Evolutionary conservation across 2,329 filamentous ascomycete genomes (phyloP).

Genomic region (Cladophialophora chaetospira): DNA sequence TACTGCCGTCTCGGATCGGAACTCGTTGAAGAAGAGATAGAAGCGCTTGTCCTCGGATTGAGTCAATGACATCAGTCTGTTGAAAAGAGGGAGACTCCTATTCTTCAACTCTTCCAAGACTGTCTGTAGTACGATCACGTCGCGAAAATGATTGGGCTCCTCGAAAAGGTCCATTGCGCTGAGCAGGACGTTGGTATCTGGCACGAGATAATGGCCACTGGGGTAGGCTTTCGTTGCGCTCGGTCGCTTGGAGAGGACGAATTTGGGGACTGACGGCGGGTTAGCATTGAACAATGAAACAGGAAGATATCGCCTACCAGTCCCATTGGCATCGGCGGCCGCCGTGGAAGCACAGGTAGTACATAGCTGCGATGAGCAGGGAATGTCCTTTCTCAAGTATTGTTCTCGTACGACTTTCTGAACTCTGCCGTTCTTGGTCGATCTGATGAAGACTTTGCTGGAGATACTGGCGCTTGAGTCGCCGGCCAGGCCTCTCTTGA

Average conservation of each 20-base stretch:
- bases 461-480: conserved; percentile 72
- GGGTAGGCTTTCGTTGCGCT: conserved; percentile 80
- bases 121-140: conserved; percentile 94
- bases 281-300: too few species aligned
- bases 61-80: conserved; percentile 83
- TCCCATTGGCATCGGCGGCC: conserved; percentile 75
- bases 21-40: conserved; percentile 99
- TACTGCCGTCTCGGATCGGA: conserved; percentile 87
- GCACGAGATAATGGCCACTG: conserved; percentile 88
- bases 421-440: conserved; percentile 92
- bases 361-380: conserved; percentile 92
- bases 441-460: conserved; percentile 93
- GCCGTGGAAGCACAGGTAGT: conserved; percentile 71
- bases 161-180: conserved; percentile 98
- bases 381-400: conserved; percentile 94
- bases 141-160: conserved; percentile 85
- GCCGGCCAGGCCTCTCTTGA: conserved; percentile 59
- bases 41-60: conserved; percentile 97
- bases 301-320: conserved; percentile 60
- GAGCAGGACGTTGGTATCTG: conserved; percentile 93
- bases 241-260: conserved; percentile 85
- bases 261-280: conserved; percentile 65
- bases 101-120: conserved; percentile 96
- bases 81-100: conserved; percentile 90
- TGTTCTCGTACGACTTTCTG: conserved; percentile 98